Conservation (phyloP, 164 flowering plant species). For the Houttuynia cordata region DNA sequence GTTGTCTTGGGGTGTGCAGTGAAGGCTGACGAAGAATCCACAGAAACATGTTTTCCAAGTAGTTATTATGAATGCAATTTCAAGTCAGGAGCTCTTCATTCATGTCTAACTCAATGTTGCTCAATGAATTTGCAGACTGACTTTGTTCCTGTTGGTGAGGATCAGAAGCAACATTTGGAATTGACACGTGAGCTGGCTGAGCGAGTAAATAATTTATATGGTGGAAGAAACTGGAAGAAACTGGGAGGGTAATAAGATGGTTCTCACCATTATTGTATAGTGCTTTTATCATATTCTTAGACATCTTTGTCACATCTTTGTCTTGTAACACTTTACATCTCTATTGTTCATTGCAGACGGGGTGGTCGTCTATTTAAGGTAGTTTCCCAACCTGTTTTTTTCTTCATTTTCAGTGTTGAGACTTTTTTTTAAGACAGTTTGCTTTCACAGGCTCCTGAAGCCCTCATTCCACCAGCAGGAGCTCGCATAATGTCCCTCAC, state of each 20-base stretch:
- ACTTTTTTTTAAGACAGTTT: constrained; percentile 10
- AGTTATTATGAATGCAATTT: too few species aligned
- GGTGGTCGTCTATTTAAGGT: constrained; percentile 92
- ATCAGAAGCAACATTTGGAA: constrained; percentile 94
- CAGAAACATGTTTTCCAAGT: too few species aligned
- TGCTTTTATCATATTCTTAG: background rate
- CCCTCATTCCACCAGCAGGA: constrained; percentile 90
- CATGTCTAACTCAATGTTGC: constrained; percentile 16
- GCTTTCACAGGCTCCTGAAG: constrained; percentile 71
- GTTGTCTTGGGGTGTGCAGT: too few species aligned
- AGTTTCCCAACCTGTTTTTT: constrained; percentile 15
- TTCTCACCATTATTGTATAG: background rate
- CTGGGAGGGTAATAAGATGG: constrained; percentile 72
- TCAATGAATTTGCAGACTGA: constrained; percentile 66
- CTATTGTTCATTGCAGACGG: constrained; percentile 32
- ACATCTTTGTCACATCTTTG: background rate
- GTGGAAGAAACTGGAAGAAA: constrained; percentile 96
- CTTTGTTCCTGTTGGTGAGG: constrained; percentile 92
- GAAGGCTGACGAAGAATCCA: too few species aligned
- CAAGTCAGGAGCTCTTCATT: too few species aligned
- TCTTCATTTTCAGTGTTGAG: constrained; percentile 1
- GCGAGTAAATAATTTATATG: constrained; percentile 72
- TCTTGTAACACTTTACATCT: background rate
- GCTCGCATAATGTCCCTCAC: constrained; percentile 96
- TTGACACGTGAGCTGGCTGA: constrained; percentile 88